Percentiles rank a stretch among this genome's conserved stretches.
Conservation (phyloP, 1,139 yeast genomes). For the Blastobotrys elegans region DNA sequence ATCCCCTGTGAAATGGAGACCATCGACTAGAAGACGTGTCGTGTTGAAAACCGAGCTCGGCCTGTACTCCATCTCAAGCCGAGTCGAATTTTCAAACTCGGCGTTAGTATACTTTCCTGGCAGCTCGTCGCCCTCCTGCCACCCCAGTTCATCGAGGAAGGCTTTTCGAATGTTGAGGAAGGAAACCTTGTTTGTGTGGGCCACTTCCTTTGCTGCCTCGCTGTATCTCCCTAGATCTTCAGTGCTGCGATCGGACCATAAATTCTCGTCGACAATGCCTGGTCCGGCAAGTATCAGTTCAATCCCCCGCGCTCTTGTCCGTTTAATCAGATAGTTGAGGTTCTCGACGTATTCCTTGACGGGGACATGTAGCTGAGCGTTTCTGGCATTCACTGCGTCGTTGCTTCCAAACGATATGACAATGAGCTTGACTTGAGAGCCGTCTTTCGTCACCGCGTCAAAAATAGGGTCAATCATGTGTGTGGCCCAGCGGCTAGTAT, state of each 20-base stretch:
- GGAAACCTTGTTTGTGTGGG: constrained; percentile 43
- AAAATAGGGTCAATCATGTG: constrained; percentile 19
- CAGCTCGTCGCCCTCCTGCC: constrained; percentile 25
- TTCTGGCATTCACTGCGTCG: constrained; percentile 15
- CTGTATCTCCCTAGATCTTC: constrained; percentile 42
- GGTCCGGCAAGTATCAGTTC: constrained; percentile 50
- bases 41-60: too few species aligned
- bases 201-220: constrained; percentile 45
- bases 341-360: constrained; percentile 45
- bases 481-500: constrained; percentile 43
- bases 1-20: too few species aligned
- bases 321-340: constrained; percentile 38
- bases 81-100: too few species aligned
- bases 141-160: constrained; percentile 34
- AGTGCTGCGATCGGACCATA: constrained; percentile 28
- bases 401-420: constrained; percentile 22
- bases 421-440: constrained; percentile 15
- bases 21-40: too few species aligned
- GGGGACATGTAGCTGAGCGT: constrained; percentile 45
- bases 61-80: too few species aligned
- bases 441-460: constrained; percentile 12
- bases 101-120: constrained; percentile 24
- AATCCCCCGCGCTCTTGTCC: constrained; percentile 35
- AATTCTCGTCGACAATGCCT: not conserved
- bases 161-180: constrained; percentile 50